These are phyloP conservation scores for Fusarium oxysporum DNA, from an alignment of 2,329 filamentous ascomycete genomes.

Conservation along the genomic window DNA sequence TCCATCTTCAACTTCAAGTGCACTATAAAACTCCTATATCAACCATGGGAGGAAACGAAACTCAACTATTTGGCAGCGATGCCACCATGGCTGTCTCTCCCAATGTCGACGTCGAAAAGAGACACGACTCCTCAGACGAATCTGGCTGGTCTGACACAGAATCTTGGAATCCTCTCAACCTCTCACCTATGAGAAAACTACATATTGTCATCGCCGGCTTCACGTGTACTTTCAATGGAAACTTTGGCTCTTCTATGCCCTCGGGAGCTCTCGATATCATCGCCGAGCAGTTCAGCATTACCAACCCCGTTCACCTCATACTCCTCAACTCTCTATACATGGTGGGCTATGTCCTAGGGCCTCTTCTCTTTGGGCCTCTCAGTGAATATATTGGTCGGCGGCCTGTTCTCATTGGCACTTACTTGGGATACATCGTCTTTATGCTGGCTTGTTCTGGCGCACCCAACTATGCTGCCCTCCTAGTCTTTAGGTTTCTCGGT, in stretches of 20 bases:
- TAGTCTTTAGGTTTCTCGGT: constrained; percentile 55
- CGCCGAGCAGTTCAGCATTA: constrained; percentile 45
- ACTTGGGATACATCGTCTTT: constrained; percentile 50
- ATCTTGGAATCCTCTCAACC: constrained; percentile 47
- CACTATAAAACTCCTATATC: background rate
- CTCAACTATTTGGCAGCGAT: constrained; percentile 16
- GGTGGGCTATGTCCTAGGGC: constrained; percentile 51
- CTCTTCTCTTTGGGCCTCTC: constrained; percentile 50
- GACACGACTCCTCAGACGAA: constrained; percentile 35
- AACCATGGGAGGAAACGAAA: constrained; percentile 22
- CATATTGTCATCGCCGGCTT: constrained; percentile 52
- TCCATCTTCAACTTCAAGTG: background rate
- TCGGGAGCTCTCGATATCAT: constrained; percentile 53
- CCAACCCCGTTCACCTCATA: constrained; percentile 44
- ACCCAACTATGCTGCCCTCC: constrained; percentile 56
- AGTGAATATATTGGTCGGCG: constrained; percentile 52
- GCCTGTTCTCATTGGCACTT: constrained; percentile 50
- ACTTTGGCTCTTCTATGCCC: constrained; percentile 52
- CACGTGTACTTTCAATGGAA: constrained; percentile 52
- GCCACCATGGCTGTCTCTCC: constrained; percentile 2
- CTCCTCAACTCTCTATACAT: constrained; percentile 53
- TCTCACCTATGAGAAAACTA: constrained; percentile 48
- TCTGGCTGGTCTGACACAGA: constrained; percentile 34
- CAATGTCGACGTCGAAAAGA: constrained; percentile 10
- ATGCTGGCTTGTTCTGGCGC: constrained; percentile 54